phyloP scores from a whole-genome alignment of 225 moss, liverwort and hornwort genomes.

The Antitrichia curtipendula region DNA sequence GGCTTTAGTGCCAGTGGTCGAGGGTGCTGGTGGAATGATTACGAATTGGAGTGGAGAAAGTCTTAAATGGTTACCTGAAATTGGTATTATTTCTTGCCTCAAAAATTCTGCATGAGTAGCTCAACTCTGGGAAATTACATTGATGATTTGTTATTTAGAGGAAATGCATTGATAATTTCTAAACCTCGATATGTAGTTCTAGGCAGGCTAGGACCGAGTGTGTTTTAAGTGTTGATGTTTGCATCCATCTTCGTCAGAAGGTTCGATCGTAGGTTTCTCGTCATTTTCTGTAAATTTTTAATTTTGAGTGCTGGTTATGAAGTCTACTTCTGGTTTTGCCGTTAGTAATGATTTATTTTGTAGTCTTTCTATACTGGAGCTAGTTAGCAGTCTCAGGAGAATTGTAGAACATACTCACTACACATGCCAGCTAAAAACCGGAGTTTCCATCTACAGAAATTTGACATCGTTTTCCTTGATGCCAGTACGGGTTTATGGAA shows the following conservation, averaged over 20 bases:
- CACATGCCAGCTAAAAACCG: not conserved
- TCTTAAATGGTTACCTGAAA: conserved; percentile 69
- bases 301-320: not conserved
- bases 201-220: not conserved
- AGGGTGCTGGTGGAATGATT: conserved; percentile 89
- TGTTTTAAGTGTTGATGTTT: not conserved
- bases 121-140: not conserved
- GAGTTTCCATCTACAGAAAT: not conserved
- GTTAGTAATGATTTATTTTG: not conserved
- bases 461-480: not conserved
- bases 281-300: not conserved
- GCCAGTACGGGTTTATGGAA: not conserved
- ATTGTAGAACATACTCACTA: not conserved
- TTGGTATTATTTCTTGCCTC: conserved; percentile 20
- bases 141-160: not conserved
- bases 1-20: conserved; percentile 87
- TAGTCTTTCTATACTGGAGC: not conserved
- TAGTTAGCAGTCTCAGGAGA: not conserved
- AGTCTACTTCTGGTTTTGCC: not conserved
- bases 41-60: conserved; percentile 80
- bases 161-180: not conserved
- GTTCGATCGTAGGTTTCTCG: not conserved
- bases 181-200: not conserved
- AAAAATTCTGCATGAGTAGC: not conserved
- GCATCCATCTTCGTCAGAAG: not conserved